Evolutionary conservation across 345 rosid species (phyloP).

Genomic region (Limnanthes douglasii): DNA sequence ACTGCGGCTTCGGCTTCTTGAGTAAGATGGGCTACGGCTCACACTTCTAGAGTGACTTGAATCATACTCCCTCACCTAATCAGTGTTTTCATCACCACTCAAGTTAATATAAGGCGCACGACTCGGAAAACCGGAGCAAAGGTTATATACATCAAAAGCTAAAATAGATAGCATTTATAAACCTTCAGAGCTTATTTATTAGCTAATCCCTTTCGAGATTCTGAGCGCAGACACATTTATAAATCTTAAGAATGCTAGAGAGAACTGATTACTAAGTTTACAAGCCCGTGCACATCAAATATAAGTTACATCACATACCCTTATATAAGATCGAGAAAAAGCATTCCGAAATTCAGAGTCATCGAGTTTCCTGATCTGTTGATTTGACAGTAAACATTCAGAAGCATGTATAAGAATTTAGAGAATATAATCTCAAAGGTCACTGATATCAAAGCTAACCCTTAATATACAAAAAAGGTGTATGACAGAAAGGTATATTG

Average conservation of each 20-base stretch:
- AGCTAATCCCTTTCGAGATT: too few species aligned
- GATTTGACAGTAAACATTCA: conserved; percentile 3
- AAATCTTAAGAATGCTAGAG: too few species aligned
- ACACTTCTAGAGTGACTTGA: conserved; percentile 54
- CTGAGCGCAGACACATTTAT: too few species aligned
- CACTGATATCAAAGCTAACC: neutral
- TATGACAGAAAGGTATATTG: neutral
- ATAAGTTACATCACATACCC: conserved; percentile 33
- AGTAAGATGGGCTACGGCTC: conserved; percentile 32
- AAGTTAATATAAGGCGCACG: too few species aligned
- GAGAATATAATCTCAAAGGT: neutral
- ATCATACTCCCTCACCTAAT: conserved; percentile 77
- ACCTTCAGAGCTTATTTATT: too few species aligned
- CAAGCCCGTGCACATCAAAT: too few species aligned
- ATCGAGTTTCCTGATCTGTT: conserved; percentile 76
- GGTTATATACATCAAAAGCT: neutral
- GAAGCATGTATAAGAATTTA: conserved; percentile 5
- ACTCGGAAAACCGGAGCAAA: neutral
- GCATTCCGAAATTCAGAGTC: conserved; percentile 85
- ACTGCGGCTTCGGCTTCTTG: conserved; percentile 29
- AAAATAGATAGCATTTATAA: neutral
- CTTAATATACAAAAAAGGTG: neutral
- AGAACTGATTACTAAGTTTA: too few species aligned
- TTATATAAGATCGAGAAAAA: conserved; percentile 59
- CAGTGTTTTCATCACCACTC: too few species aligned